Conservation (phyloP, 768 basidiomycete genomes). For the Boletus pseudo-olivaceus region DNA sequence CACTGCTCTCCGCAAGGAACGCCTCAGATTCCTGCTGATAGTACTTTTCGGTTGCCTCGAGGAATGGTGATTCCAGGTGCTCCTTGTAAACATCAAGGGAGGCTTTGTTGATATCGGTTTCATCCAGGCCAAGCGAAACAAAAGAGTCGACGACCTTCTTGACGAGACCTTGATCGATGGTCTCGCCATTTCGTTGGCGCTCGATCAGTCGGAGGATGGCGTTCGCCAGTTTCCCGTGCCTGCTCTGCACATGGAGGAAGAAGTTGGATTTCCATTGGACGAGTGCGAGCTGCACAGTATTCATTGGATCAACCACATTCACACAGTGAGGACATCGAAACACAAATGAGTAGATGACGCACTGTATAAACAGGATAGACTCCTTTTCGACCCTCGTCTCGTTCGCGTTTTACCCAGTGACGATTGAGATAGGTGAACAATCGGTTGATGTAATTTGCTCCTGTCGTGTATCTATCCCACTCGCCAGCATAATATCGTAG, state of each 20-base stretch:
- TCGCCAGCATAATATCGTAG: conserved; percentile 88
- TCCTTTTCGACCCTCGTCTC: conserved; percentile 93
- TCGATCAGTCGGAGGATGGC: conserved; percentile 90
- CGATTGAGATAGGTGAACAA: conserved; percentile 98
- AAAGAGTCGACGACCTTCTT: conserved; percentile 96
- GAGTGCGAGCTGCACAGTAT: conserved; percentile 66
- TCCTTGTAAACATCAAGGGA: conserved; percentile 92
- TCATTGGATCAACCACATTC: conserved; percentile 1
- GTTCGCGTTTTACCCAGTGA: conserved; percentile 98
- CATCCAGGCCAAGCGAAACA: conserved; percentile 91
- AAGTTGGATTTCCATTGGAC: conserved; percentile 95
- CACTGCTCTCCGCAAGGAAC: conserved; percentile 83
- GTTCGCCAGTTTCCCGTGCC: conserved; percentile 75
- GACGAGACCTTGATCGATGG: conserved; percentile 87
- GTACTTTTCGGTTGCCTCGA: conserved; percentile 83
- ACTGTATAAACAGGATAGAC: conserved; percentile 97
- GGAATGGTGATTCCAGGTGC: conserved; percentile 87
- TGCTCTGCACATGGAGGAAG: conserved; percentile 83
- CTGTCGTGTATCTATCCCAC: conserved; percentile 96
- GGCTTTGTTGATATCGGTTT: conserved; percentile 85
- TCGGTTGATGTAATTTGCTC: conserved; percentile 95
- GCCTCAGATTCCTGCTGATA: conserved; percentile 90
- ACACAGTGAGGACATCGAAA: background rate
- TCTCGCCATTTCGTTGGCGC: conserved; percentile 89
- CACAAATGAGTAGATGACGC: conserved; percentile 25